These are phyloP conservation scores for Globisporangium takayamanum DNA, from an alignment of 352 stramenopile genomes.

Conservation along the genomic window DNA sequence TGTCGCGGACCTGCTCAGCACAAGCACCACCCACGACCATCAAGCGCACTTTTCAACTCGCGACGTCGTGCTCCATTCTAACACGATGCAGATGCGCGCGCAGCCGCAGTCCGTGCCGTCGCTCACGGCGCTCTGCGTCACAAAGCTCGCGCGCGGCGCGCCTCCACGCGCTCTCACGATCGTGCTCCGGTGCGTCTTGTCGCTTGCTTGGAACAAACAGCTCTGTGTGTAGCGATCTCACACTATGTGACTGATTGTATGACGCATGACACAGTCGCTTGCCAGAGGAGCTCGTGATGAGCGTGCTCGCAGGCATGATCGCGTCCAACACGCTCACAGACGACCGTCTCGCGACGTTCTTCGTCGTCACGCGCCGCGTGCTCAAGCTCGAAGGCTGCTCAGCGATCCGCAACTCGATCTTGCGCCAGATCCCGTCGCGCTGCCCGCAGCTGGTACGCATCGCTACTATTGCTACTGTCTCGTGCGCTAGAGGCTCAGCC, in stretches of 20 bases:
- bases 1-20: neutral
- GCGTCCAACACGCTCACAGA: constrained; percentile 68
- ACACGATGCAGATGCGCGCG: neutral
- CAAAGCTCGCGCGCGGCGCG: constrained; percentile 41
- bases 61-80: too few species aligned
- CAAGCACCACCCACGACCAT: neutral
- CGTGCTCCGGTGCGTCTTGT: constrained; percentile 50
- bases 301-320: constrained; percentile 65
- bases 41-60: neutral
- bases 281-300: constrained; percentile 79
- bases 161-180: constrained; percentile 48
- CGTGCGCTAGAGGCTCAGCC: neutral
- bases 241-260: neutral
- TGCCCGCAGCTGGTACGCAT: constrained; percentile 66
- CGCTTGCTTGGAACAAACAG: neutral
- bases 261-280: constrained; percentile 34
- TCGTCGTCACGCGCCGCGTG: constrained; percentile 66
- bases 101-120: constrained; percentile 27
- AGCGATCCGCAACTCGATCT: constrained; percentile 79
- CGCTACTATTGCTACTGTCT: neutral
- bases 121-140: constrained; percentile 57
- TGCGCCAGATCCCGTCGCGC: constrained; percentile 80
- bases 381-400: constrained; percentile 67
- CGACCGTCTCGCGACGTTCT: constrained; percentile 78
- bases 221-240: neutral